Conservation (phyloP, 305 asterid genomes). For the Fraxinus sp. region DNA sequence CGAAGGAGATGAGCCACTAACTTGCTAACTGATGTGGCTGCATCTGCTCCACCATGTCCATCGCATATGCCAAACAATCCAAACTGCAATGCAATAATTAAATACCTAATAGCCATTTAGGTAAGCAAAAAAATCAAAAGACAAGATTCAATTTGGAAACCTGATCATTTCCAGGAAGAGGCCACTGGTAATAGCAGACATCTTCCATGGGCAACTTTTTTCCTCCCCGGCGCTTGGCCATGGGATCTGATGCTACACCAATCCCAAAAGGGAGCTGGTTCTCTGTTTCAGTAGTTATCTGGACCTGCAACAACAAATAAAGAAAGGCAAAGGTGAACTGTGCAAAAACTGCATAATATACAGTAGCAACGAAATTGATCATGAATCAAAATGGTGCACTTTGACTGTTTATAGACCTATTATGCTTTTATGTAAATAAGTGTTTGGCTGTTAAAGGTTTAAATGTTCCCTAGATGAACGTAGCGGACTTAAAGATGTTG, state of each 20-base stretch:
- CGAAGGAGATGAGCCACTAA: conserved; percentile 40
- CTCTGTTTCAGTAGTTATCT: conserved; percentile 58
- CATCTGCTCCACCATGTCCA: conserved; percentile 98
- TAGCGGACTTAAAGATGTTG: background rate
- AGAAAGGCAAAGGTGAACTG: conserved; percentile 1
- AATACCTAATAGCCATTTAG: conserved; percentile 23
- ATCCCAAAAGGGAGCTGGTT: conserved; percentile 74
- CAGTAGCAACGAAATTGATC: background rate
- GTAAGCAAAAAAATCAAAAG: conserved; percentile 20
- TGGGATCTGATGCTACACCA: conserved; percentile 91
- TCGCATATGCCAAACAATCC: conserved; percentile 92
- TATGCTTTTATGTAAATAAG: background rate
- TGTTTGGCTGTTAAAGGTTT: background rate
- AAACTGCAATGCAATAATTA: conserved; percentile 55
- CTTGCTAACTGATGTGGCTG: conserved; percentile 94
- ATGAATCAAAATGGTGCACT: background rate
- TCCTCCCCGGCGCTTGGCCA: conserved; percentile 93
- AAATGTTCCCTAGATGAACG: background rate
- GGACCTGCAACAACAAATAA: conserved; percentile 51
- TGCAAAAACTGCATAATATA: background rate
- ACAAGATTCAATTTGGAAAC: conserved; percentile 40
- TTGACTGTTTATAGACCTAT: background rate
- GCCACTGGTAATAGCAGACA: conserved; percentile 91
- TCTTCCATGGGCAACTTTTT: conserved; percentile 97
- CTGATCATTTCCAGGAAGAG: conserved; percentile 87